Evolutionary conservation across 352 stramenopile species (phyloP), one percentile per base, ranked within the genome.

Genomic region (Phytophthora idaei): DNA sequence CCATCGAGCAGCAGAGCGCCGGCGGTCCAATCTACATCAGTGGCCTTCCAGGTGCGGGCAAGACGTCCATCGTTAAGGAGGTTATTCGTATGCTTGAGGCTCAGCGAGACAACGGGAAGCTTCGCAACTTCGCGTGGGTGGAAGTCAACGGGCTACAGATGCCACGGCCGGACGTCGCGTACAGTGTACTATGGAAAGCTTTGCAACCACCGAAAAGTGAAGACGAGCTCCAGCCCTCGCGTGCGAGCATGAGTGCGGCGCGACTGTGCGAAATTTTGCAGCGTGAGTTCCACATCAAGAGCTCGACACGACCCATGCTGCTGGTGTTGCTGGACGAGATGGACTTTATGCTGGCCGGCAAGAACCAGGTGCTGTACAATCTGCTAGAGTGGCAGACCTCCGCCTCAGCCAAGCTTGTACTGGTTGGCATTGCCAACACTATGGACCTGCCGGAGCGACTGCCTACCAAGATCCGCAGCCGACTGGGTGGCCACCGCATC

Each of bases 361-460:
- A 92, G 65, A 88, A 87, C 63, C 75, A 81, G 39, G 84, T 93
- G 54, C 69, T 93, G 55, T 93, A 93, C 79, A 93, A 93, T 61
- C 60, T 93, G 31, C 71, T 93, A 25, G 85, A 93, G 63, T 93
- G 85, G 85, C 82, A 90, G 45, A 76, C 76, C 2, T 70, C 78
- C 28, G 48, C 69, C 14, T 75, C 74, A 3, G 82, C 85, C 37
- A 91, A 91, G 49, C 80, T 93, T 44, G 67, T 91, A 32, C 60
- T 93, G 39, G 64, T 93, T 8, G 85, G 85, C 55, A 93, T 93
- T 57, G 85, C 82, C 52, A 93, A 93, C 70, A 91, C 82, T 3
- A 93, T 93, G 84, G 85, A 93, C 54, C 48, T 93, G 45, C 85
- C 85, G 9, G 85, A 93, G 61, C 80, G 85, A 15, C 64, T 93